Conservation (phyloP, 306 rosid species). For the Gastrolobium bilobum region DNA sequence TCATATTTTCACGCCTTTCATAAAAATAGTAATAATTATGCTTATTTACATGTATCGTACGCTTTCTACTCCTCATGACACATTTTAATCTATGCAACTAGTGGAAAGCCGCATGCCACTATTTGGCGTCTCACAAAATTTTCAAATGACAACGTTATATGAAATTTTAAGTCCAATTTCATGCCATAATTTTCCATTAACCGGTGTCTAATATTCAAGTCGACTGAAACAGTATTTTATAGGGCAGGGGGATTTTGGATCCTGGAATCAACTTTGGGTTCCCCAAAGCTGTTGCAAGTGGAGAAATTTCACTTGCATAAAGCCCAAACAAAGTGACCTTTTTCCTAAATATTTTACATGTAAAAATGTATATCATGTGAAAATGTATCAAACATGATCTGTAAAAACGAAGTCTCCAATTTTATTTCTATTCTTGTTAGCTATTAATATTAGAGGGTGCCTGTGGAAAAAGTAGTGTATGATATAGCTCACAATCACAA, state of each 20-base stretch:
- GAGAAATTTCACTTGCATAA: background rate
- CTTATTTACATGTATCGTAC: background rate
- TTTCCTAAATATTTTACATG: background rate
- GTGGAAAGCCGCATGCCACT: background rate
- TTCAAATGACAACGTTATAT: too few relatives aligned
- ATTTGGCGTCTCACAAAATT: background rate
- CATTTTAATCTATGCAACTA: background rate
- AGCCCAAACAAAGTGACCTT: background rate
- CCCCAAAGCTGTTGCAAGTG: background rate
- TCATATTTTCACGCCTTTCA: slow-evolving; percentile 1
- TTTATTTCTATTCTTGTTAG: slow-evolving; percentile 11
- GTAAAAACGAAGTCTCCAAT: background rate
- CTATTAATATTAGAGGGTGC: slow-evolving; percentile 12
- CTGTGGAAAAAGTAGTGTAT: background rate
- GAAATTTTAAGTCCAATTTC: background rate
- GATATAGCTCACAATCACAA: background rate
- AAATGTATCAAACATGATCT: background rate
- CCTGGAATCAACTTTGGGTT: background rate
- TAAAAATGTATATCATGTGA: background rate
- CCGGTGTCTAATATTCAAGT: slow-evolving; percentile 3
- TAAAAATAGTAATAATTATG: background rate
- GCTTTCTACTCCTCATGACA: background rate
- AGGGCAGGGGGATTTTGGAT: background rate
- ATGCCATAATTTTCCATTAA: background rate
- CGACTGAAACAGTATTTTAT: background rate